Conservation (phyloP, 164 flowering plant genomes). For the Kingdonia uniflora region DNA sequence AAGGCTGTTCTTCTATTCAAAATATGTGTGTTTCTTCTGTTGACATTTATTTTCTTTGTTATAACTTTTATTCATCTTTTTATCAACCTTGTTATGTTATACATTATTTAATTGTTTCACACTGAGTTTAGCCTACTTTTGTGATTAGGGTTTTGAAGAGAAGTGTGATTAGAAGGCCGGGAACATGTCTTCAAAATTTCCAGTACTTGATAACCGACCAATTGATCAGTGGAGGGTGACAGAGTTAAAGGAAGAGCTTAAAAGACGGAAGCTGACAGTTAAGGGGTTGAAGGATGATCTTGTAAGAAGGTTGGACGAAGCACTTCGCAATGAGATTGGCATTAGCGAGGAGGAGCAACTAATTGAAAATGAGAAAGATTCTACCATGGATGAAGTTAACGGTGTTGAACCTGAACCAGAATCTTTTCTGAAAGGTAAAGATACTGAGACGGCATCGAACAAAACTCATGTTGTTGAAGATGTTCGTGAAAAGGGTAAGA, state of each 20-base stretch:
- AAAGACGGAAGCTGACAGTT: conserved; percentile 48
- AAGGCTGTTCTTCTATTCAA: too few relatives aligned
- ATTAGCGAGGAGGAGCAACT: background rate
- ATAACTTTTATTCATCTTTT: too few relatives aligned
- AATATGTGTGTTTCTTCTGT: too few relatives aligned
- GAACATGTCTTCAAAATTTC: conserved; percentile 48
- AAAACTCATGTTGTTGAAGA: conserved; percentile 14
- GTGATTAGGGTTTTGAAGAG: conserved; percentile 19
- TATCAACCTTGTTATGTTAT: background rate
- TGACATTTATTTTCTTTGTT: too few relatives aligned
- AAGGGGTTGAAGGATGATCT: conserved; percentile 83
- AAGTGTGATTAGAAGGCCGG: conserved; percentile 7
- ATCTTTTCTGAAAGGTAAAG: conserved; percentile 8
- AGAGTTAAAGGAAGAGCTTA: conserved; percentile 87
- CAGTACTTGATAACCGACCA: conserved; percentile 49
- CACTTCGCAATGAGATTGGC: conserved; percentile 46
- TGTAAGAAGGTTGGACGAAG: conserved; percentile 59
- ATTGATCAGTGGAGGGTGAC: conserved; percentile 91
- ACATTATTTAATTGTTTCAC: conserved; percentile 2
- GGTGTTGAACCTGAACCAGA: conserved; percentile 16
- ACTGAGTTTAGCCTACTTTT: background rate
- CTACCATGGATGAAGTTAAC: conserved; percentile 13
- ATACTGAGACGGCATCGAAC: conserved; percentile 6
- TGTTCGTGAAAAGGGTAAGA: conserved; percentile 3
- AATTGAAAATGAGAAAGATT: conserved; percentile 17